A percentile compares a stretch with the other conserved stretches of the same genome.
Evolutionary conservation across 2,329 filamentous ascomycete species (phyloP).

Genomic region (Kalmusia sp.): DNA sequence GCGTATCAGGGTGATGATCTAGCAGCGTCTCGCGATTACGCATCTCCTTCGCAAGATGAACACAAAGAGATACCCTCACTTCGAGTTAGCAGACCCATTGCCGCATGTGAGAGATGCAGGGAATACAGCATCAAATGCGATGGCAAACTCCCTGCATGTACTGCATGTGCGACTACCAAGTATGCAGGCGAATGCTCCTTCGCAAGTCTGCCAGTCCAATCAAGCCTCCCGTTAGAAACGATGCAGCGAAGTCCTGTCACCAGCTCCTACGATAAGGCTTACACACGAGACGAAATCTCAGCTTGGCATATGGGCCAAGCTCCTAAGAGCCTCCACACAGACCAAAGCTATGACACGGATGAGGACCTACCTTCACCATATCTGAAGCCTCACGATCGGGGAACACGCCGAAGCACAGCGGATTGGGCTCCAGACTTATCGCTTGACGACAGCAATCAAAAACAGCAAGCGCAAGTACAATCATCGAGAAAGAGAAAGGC

Average conservation of each 20-base stretch:
- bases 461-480: neutral
- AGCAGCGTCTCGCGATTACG: neutral
- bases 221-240: neutral
- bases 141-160: constrained; percentile 89
- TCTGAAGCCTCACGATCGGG: neutral
- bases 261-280: too few species aligned
- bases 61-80: neutral
- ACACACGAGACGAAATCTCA: too few species aligned
- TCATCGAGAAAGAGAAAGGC: neutral
- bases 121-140: constrained; percentile 86
- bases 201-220: neutral
- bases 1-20: neutral
- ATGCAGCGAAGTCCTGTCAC: neutral
- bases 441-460: neutral
- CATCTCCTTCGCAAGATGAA: neutral
- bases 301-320: too few species aligned
- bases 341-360: neutral
- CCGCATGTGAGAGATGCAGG: neutral
- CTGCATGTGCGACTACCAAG: constrained; percentile 88
- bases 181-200: constrained; percentile 76
- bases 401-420: neutral
- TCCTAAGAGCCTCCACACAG: neutral
- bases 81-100: neutral
- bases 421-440: neutral
- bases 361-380: constrained; percentile 2